Conservation (phyloP, 345 rosid genomes). For the Jatropha curcas region DNA sequence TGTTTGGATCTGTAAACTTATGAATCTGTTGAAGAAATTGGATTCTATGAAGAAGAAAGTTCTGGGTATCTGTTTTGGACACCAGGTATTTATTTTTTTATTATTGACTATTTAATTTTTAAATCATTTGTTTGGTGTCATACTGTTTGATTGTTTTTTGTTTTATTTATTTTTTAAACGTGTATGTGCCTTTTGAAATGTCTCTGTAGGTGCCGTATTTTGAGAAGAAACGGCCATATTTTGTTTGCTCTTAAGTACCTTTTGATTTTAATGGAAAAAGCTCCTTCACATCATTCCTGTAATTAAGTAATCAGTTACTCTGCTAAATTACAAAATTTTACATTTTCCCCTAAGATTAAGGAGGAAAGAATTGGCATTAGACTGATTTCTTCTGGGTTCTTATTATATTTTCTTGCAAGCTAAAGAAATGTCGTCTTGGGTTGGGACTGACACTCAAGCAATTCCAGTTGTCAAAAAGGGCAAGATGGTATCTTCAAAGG, state of each 20-base stretch:
- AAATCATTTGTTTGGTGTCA: too few relatives aligned
- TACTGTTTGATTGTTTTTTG: neutral
- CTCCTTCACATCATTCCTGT: neutral
- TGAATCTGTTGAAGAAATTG: conserved; percentile 45
- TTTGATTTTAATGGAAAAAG: neutral
- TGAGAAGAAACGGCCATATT: conserved; percentile 7
- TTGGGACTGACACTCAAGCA: neutral
- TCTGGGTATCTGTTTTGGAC: conserved; percentile 79
- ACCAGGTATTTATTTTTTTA: conserved; percentile 44
- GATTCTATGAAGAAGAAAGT: conserved; percentile 51
- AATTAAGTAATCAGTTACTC: neutral
- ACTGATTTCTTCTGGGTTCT: neutral
- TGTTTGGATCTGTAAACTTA: conserved; percentile 54
- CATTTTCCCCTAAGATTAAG: neutral
- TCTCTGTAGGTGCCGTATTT: neutral
- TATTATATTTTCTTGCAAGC: neutral
- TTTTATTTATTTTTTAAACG: neutral
- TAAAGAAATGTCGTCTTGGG: neutral
- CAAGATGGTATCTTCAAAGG: neutral
- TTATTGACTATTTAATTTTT: neutral
- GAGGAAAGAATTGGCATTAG: neutral
- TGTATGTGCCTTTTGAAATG: neutral
- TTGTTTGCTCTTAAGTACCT: neutral
- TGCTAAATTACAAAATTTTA: neutral
- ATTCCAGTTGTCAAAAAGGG: neutral